phyloP scores from a whole-genome alignment of 495 filamentous ascomycete species.

The Astrothelium subdiscretum region DNA sequence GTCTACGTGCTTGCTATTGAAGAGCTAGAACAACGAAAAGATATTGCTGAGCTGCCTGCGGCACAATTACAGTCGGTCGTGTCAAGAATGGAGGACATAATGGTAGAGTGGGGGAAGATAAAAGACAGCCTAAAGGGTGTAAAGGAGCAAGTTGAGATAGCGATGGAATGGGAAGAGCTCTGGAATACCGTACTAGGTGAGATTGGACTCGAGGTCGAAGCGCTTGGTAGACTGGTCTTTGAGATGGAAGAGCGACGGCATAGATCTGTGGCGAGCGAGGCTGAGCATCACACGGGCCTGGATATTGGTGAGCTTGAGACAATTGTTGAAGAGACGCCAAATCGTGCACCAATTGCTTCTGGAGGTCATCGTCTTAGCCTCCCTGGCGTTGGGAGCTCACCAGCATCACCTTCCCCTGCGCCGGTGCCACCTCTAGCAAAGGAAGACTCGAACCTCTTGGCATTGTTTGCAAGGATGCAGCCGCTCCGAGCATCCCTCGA shows the following conservation, averaged over 20 bases:
- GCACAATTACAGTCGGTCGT: slow-evolving; percentile 62
- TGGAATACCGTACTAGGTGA: slow-evolving; percentile 90
- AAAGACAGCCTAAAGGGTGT: slow-evolving; percentile 60
- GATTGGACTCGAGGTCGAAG: slow-evolving; percentile 82
- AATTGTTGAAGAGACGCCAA: slow-evolving; percentile 67
- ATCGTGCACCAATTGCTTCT: slow-evolving; percentile 10
- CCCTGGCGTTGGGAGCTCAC: slow-evolving; percentile 18
- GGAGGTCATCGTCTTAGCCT: slow-evolving; percentile 56
- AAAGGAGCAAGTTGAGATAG: slow-evolving; percentile 84
- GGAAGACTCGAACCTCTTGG: slow-evolving; percentile 71
- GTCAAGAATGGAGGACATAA: slow-evolving; percentile 72
- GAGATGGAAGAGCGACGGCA: slow-evolving; percentile 95
- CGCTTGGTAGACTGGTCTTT: slow-evolving; percentile 70
- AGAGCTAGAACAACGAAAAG: slow-evolving; percentile 65
- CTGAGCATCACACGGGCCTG: slow-evolving; percentile 38
- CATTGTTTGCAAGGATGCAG: slow-evolving; percentile 87
- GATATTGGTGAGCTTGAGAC: slow-evolving; percentile 88
- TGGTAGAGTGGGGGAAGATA: slow-evolving; percentile 75
- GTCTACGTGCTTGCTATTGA: slow-evolving; percentile 89
- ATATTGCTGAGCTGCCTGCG: slow-evolving; percentile 57
- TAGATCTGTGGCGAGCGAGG: slow-evolving; percentile 43
- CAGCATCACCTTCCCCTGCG: slow-evolving; percentile 39
- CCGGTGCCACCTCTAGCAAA: slow-evolving; percentile 35
- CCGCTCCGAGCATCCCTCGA: slow-evolving; percentile 85
- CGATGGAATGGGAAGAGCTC: slow-evolving; percentile 97